Base-by-base conservation (phyloP, 2,329 filamentous ascomycete species). In the Ophiosphaerella korrae region DNA sequence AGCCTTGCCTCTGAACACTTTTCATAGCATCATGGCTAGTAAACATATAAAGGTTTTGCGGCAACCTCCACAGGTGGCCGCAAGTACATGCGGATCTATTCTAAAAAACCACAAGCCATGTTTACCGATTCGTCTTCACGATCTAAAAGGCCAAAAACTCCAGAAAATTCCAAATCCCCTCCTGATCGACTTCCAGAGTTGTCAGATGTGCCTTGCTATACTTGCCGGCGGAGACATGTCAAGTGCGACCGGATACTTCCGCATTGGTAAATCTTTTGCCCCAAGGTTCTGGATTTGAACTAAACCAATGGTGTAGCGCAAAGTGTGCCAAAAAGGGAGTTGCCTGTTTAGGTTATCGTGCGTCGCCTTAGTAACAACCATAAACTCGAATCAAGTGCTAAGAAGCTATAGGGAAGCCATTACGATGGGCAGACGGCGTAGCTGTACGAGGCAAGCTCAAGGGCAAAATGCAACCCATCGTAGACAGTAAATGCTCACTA, bases 301-400 rank as follows among this genome's bases (percentile, higher is more conserved):
- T 57, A 42, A 59, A 18, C 14, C 40, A 13, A 39, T 9, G 1
- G 4, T 29, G 26, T 12, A 60, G 57, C 54, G 58, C 54, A n/a
- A 75, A 74, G 54, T 75, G 73, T 48, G 60, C 53, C 16, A 67
- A 70, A 39, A 71, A 71, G 37, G 64, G 61, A 5, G 55, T 74
- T 1, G 35, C 50, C 18, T 75, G 73, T 52, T 62, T 72, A 3
- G 72, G 72, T 0, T 75, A 73, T 44, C 67, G 67, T 37, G 57
- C 60, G 41, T 57, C 63, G 11, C 53, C 71, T 21, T 21, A 9
- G 31, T 12, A 7, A 21, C 26, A 13, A 26, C 12, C 6, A 14
- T 26, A 5, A 24, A 35, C 16, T 2, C 24, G 6, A 21, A 24
- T 34, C 24, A 3, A 14, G 16, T 36, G 23, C 31, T 42, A 24